These are phyloP conservation scores for Elsinoe batatas DNA, from an alignment of 2,329 filamentous ascomycete species.

Conservation along the genomic window DNA sequence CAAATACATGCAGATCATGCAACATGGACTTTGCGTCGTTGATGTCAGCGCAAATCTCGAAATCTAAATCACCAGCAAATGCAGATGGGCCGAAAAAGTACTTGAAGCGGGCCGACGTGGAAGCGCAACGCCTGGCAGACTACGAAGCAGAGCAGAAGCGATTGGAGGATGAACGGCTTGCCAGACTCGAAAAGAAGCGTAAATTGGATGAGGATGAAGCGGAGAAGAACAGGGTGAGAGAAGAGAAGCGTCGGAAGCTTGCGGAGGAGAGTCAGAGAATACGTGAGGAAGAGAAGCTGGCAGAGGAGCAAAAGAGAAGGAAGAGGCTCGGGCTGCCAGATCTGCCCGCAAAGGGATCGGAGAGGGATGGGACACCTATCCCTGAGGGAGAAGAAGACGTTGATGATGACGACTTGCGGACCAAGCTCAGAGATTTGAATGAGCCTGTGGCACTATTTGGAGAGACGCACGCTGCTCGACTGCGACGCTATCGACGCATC, in stretches of 20 bases:
- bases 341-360: constrained; percentile 44
- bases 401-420: constrained; percentile 57
- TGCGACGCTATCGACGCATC: constrained; percentile 62
- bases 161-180: constrained; percentile 60
- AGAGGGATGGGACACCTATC: constrained; percentile 24
- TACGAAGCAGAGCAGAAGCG: constrained; percentile 75
- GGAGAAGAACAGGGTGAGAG: constrained; percentile 55
- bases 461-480: constrained; percentile 59
- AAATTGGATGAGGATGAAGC: constrained; percentile 81
- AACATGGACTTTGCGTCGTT: constrained; percentile 91
- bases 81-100: constrained; percentile 55
- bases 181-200: constrained; percentile 66
- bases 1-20: constrained; percentile 1
- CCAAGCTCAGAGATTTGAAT: constrained; percentile 58
- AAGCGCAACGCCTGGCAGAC: constrained; percentile 67
- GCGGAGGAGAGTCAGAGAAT: constrained; percentile 67
- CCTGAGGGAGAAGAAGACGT: constrained; percentile 48
- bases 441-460: constrained; percentile 73
- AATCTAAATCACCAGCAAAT: constrained; percentile 50
- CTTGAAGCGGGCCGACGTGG: constrained; percentile 72
- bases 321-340: constrained; percentile 75
- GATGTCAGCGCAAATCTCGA: constrained; percentile 87
- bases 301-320: constrained; percentile 61
- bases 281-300: constrained; percentile 62
- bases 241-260: constrained; percentile 71